phyloP scores from a whole-genome alignment of 768 basidiomycete species.

The Rhizopogon salebrosus region DNA sequence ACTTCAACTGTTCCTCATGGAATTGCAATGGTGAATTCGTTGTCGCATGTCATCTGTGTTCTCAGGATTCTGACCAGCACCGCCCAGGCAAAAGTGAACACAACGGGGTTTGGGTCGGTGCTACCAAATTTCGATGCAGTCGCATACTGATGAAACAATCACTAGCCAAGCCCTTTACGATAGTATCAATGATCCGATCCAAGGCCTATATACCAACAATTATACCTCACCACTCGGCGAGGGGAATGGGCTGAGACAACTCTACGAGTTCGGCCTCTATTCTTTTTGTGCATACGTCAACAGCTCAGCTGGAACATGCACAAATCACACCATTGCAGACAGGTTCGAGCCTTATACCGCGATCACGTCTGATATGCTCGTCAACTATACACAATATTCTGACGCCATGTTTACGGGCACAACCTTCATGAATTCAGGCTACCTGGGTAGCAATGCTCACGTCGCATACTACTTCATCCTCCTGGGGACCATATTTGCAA shows the following conservation, averaged over 20 bases:
- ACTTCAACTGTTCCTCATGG: conserved; percentile 66
- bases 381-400: conserved; percentile 56
- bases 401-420: conserved; percentile 44
- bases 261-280: conserved; percentile 79
- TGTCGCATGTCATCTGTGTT: conserved; percentile 4
- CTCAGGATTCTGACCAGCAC: conserved; percentile 13
- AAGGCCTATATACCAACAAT: conserved; percentile 63
- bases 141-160: background rate
- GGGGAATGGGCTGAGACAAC: conserved; percentile 56
- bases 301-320: conserved; percentile 54
- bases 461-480: conserved; percentile 75
- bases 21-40: conserved; percentile 62
- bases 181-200: conserved; percentile 52
- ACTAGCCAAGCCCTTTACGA: conserved; percentile 45
- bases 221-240: conserved; percentile 54
- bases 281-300: conserved; percentile 72
- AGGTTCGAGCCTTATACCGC: conserved; percentile 61
- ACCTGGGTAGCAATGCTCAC: conserved; percentile 57
- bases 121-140: background rate
- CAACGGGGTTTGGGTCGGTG: conserved; percentile 65
- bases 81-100: conserved; percentile 59
- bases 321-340: conserved; percentile 52
- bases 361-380: conserved; percentile 61
- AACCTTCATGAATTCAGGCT: conserved; percentile 56
- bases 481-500: conserved; percentile 64